Evolutionary conservation across 2,329 filamentous ascomycete genomes (phyloP).

Genomic region (Knoxdaviesia proteae): DNA sequence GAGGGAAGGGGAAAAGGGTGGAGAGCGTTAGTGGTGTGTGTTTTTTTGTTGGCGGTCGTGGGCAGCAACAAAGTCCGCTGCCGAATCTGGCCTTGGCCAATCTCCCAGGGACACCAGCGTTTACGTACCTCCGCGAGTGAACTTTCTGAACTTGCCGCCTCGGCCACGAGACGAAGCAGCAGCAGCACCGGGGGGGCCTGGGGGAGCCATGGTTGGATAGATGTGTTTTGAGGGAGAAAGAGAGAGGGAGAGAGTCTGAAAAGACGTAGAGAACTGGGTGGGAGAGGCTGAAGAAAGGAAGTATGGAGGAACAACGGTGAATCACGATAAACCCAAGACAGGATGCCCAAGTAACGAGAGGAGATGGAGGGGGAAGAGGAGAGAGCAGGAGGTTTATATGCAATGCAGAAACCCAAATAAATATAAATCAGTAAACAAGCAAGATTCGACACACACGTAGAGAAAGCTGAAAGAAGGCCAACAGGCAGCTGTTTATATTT

Average conservation of each 20-base stretch:
- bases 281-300: background rate
- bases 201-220: constrained; percentile 19
- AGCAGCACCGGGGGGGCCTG: constrained; percentile 14
- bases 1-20: background rate
- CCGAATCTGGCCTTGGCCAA: no score
- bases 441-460: no score
- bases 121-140: constrained; percentile 62
- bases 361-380: no score
- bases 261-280: background rate
- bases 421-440: no score
- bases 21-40: constrained; percentile 4
- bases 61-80: constrained; percentile 4
- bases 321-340: background rate
- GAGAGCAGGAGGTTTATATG: no score
- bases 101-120: background rate
- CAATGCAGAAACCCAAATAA: no score
- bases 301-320: background rate
- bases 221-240: background rate
- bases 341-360: no score
- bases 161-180: constrained; percentile 46
- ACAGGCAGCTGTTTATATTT: no score
- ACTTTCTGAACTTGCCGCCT: constrained; percentile 88
- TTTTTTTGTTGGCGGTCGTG: constrained; percentile 2
- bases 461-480: no score
- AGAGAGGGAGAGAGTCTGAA: background rate